Evolutionary conservation across 805 yeast species (phyloP), one percentile per base, ranked within the genome.

Genomic region (Starmerella ratchasimensis): DNA sequence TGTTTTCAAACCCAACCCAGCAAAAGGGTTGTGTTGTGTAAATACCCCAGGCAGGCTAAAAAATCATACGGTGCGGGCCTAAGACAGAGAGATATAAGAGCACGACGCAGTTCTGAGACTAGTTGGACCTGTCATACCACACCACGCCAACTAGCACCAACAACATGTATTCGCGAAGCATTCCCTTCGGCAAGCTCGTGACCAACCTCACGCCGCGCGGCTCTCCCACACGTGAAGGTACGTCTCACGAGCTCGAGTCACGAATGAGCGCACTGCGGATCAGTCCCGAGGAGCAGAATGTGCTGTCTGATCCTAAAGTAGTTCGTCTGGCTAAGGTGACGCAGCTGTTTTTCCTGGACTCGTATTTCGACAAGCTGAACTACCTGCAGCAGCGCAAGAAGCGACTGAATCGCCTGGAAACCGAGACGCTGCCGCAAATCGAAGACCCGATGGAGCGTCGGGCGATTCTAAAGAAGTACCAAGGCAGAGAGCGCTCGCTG

Each of bases 281-380:
- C 10, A 28, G 39, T n/a, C 27, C 31, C 3, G 56, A 48, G 25
- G 59, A 50, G n/a, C 36, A 42, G 24, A 43, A 39, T 38, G 72
- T 71, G 53, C 79, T 86, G 5, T 68, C 72, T 41, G 68, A 72
- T 31, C 76, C 80, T 35, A 82, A 82, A 53, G 82, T 93, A 1
- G 79, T 78, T 53, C 67, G 98, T 43, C 63, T 82, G 42, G 93
- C 86, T 7, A 79, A 84, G 34, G 96, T 90, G 20, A 80, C 94
- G 28, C 95, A 88, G 56, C 72, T 84, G 73, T 93, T 79, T 60
- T 90, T 90, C 52, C 66, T 90, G 41, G 98, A 90, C 58, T 83
- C 86, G 59, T 90, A 90, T 58, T 88, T 94, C 61, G 98, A 90
- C 58, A 76, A 80, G 74, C 79, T 90, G 60, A 94, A 83, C 55